phyloP scores from a whole-genome alignment of 495 filamentous ascomycete genomes.

The Aspergillus ostianus region DNA sequence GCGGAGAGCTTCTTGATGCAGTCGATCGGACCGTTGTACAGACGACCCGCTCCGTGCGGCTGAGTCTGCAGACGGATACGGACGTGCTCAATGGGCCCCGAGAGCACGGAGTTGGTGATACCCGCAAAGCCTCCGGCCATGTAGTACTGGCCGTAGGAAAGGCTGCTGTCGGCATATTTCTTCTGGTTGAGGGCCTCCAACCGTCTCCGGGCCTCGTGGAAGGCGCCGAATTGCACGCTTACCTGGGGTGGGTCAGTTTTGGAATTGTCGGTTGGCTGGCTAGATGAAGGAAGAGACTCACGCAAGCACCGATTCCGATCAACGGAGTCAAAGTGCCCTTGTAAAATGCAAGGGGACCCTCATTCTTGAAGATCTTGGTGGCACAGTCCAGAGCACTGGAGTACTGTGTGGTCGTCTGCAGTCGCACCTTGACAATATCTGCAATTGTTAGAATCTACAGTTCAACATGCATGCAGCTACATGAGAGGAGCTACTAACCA shows the following conservation, averaged over 20 bases:
- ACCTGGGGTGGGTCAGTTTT: conserved; percentile 44
- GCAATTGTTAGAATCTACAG: conserved; percentile 17
- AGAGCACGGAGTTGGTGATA: conserved; percentile 84
- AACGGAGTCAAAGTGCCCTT: conserved; percentile 97
- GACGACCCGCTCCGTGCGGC: conserved; percentile 73
- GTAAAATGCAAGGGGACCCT: conserved; percentile 92
- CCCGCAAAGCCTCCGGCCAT: conserved; percentile 88
- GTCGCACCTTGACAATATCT: conserved; percentile 97
- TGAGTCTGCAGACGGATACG: conserved; percentile 97
- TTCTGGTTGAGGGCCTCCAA: conserved; percentile 73
- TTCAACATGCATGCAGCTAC: not conserved
- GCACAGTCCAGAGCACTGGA: conserved; percentile 76
- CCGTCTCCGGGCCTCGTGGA: conserved; percentile 84
- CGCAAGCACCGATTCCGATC: conserved; percentile 94
- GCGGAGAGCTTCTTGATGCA: conserved; percentile 80
- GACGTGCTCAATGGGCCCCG: conserved; percentile 93
- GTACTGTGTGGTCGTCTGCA: conserved; percentile 86
- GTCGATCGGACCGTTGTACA: conserved; percentile 85
- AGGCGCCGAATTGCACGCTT: conserved; percentile 95
- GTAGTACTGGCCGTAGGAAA: conserved; percentile 85
- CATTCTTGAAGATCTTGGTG: conserved; percentile 77
- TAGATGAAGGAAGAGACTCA: conserved; percentile 33
- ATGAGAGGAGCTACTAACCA: not conserved
- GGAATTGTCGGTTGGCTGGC: not conserved
- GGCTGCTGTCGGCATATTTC: conserved; percentile 46